Evolutionary conservation across 1,139 yeast species (phyloP).

Genomic region (Saccharomycopsis hybrid): DNA sequence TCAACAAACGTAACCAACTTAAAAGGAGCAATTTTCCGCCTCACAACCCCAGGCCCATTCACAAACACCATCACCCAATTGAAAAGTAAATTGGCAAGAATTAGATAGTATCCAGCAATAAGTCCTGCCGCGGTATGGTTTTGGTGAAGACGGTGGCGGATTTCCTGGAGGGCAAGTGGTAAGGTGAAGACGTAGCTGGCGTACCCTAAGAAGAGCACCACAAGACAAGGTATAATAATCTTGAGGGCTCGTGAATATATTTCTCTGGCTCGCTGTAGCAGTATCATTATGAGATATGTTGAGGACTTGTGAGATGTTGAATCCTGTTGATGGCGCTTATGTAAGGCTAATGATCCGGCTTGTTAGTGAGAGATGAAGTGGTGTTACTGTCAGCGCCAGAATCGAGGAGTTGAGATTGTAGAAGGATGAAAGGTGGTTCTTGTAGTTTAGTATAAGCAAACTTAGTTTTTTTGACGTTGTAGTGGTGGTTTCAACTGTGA

Average conservation of each 20-base stretch:
- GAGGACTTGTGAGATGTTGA: no score
- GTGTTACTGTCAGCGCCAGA: no score
- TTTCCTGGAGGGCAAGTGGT: conserved; percentile 4
- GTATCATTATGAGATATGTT: not conserved
- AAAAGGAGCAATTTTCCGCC: conserved; percentile 15
- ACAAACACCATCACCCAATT: conserved; percentile 18
- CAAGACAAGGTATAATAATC: conserved; percentile 8
- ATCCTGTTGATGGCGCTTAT: no score
- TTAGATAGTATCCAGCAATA: conserved; percentile 8
- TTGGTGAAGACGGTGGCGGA: not conserved
- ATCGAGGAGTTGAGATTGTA: no score
- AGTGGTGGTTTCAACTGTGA: no score
- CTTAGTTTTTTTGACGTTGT: no score
- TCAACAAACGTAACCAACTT: conserved; percentile 15
- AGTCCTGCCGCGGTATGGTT: conserved; percentile 1
- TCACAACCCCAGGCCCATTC: conserved; percentile 16
- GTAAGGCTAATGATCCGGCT: no score
- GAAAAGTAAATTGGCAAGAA: conserved; percentile 4
- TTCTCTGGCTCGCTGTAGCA: not conserved
- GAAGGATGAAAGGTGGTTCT: no score
- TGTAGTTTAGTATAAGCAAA: no score
- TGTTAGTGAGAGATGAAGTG: no score
- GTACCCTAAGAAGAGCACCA: conserved; percentile 10
- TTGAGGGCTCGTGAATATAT: conserved; percentile 1
- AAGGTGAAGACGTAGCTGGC: conserved; percentile 12